These are phyloP conservation scores for Melaleuca alternifolia DNA, from an alignment of 345 rosid genomes.

Conservation along the genomic window DNA sequence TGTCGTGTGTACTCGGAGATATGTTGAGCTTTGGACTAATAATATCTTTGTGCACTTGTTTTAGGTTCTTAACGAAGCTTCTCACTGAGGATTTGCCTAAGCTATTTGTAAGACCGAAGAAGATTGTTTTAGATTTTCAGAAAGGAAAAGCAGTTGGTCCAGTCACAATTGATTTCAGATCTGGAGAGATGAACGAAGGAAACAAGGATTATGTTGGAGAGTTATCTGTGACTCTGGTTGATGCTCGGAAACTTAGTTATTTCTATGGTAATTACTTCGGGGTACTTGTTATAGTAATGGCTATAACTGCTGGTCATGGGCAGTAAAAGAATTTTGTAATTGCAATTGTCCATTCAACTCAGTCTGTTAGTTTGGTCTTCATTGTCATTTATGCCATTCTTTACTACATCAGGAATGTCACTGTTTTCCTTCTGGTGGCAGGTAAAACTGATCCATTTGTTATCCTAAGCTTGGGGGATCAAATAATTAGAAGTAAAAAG, in stretches of 20 bases:
- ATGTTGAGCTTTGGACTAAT: background rate
- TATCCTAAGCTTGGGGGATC: slow-evolving; percentile 70
- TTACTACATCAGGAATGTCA: background rate
- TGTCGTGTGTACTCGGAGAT: background rate
- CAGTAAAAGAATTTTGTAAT: background rate
- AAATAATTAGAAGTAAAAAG: slow-evolving; percentile 85
- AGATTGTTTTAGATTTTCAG: slow-evolving; percentile 94
- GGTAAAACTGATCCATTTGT: slow-evolving; percentile 99
- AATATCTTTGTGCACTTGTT: background rate
- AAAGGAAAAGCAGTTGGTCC: slow-evolving; percentile 96
- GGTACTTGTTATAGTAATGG: background rate
- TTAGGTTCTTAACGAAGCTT: slow-evolving; percentile 89
- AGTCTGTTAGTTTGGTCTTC: background rate
- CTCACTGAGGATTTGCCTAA: slow-evolving; percentile 91
- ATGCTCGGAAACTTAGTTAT: slow-evolving; percentile 81
- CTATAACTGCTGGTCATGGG: background rate
- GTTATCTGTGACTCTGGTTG: slow-evolving; percentile 87
- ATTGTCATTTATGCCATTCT: background rate
- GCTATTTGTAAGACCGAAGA: slow-evolving; percentile 93
- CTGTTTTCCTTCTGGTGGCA: slow-evolving; percentile 14
- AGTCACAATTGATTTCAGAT: slow-evolving; percentile 44
- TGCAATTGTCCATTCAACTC: background rate
- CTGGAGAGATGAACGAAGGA: slow-evolving; percentile 85
- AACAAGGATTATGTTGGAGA: slow-evolving; percentile 90
- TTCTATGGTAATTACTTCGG: slow-evolving; percentile 44